Base-by-base conservation (phyloP, 2,329 filamentous ascomycete species). In the Pyricularia sp. region DNA sequence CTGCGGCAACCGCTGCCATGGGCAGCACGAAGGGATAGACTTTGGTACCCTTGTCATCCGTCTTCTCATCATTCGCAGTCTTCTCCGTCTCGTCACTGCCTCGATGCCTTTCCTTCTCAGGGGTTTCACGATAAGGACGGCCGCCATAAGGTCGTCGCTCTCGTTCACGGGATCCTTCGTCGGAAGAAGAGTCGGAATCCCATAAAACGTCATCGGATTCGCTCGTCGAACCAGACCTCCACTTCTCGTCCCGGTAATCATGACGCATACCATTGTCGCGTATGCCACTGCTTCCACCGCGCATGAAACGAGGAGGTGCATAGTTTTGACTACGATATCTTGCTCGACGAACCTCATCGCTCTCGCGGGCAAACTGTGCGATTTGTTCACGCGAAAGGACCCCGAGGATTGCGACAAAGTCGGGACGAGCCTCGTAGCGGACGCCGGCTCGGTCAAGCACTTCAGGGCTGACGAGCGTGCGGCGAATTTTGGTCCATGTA, bases 351-450 rank as follows among this genome's bases (percentile, higher is more conserved):
- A 79, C 78, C 31, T 81, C 78, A 9, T 75, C 75, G 53, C 78
- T 84, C 63, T 77, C 75, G 4, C 77, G 76, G 1, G 84, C 83
- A 65, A 78, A 82, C 7, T 81, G 76, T 24, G 75, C 74, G 53
- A 88, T 80, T 59, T 87, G 72, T 13, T 82, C 79, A 1, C 77
- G 78, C 1, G 76, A 76, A 2, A 87, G 75, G 16, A 80, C 75
- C 4, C 85, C 85, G 0, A 88, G 77, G 4, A 88, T 74, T 13
- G 84, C 85, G 2, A 87, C 83, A 66, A 84, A 87, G 1, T 82
- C 79, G 0, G 83, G 84, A 1, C 82, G 78, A 10, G 84, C 84
- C 71, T 87, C 84, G 69, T 85, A 87, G 10, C 84, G 80, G 26
- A 84, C 78, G 13, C 82, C 79, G 4, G 83, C 82, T 57, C 78